Evolutionary conservation across 169 alveolate genomes (phyloP).

Genomic region (Plasmodium ovale): DNA sequence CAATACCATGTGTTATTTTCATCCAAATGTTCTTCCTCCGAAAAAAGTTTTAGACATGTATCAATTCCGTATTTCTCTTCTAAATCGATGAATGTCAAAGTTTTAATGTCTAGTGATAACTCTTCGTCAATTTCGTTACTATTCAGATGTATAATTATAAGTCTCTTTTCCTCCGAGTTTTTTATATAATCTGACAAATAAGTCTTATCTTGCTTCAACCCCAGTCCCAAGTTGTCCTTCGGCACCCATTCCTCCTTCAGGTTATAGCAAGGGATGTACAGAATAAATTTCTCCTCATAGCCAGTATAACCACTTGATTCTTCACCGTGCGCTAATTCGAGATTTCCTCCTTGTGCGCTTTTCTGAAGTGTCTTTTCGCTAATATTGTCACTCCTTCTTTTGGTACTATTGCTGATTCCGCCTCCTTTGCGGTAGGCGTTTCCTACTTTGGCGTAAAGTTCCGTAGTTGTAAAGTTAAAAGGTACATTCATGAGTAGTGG

Average conservation of each 20-base stretch:
- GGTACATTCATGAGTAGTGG: constrained; percentile 43
- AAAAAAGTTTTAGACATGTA: constrained; percentile 87
- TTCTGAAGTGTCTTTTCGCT: not conserved
- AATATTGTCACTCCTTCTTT: not conserved
- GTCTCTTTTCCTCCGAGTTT: constrained; percentile 50
- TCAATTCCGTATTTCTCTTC: constrained; percentile 55
- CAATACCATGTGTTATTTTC: constrained; percentile 93
- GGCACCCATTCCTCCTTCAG: constrained; percentile 44
- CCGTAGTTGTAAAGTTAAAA: constrained; percentile 17
- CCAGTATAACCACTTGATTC: not conserved
- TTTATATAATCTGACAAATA: constrained; percentile 54
- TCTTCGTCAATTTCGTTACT: constrained; percentile 20
- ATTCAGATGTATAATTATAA: constrained; percentile 48
- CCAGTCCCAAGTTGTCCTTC: constrained; percentile 42
- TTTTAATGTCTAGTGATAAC: constrained; percentile 54
- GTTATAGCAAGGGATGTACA: constrained; percentile 27
- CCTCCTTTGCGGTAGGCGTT: constrained; percentile 1
- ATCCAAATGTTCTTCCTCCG: constrained; percentile 88
- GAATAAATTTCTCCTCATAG: not conserved
- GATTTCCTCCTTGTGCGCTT: not conserved
- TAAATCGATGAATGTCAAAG: constrained; percentile 46
- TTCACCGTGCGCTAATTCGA: not conserved
- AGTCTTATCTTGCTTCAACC: constrained; percentile 37
- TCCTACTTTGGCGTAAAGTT: constrained; percentile 24
- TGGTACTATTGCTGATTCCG: not conserved